Evolutionary conservation across 805 yeast species (phyloP), one percentile per base, ranked within the genome.

Genomic region (Groenewaldozyma salmanticensis): DNA sequence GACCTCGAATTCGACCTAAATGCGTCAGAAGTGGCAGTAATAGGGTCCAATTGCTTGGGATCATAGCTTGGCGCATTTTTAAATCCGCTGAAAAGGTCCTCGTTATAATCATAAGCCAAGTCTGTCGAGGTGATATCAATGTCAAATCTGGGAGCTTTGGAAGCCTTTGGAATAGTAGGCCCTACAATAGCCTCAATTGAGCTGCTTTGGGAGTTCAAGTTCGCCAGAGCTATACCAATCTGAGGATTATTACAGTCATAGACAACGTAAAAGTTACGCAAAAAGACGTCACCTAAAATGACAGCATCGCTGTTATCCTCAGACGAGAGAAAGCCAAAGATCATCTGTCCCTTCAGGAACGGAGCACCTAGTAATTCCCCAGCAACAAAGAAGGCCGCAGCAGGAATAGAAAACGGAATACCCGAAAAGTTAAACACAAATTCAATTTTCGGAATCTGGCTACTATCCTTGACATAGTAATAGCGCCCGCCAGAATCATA

Each of bases 371-470:
- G 27, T 7, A 21, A 21, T 6, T 27, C 43, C 15, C 44, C 40
- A 15, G 21, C 21, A 6, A 43, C 38, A 22, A 55, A 43, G 39
- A 57, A 39, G 29, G 52, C 50, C 15, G 40, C 33, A 4, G 48
- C 35, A 3, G 57, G 57, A 3, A 56, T 54, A 4, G 42, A 15
- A 24, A 55, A 43, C 19, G 33, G 31, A 19, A 50, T 52, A 19
- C 52, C 54, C 21, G 54, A 46, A 21, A 57, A 47, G 33, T 40
- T 42, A 43, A 55, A 48, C 35, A 31, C 27, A 5, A 47, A 34
- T 4, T 15, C 19, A 13, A 13, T 31, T 15, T 45, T 33, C 5
- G 48, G 45, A 4, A 42, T 24, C 17, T 19, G 17, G 4, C 16
- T 27, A n/a, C n/a, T 9, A 9, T 19, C 24, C 18, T 18, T 21